phyloP scores from a whole-genome alignment of 108 stramenopile species.

The Nitzschia sp. region DNA sequence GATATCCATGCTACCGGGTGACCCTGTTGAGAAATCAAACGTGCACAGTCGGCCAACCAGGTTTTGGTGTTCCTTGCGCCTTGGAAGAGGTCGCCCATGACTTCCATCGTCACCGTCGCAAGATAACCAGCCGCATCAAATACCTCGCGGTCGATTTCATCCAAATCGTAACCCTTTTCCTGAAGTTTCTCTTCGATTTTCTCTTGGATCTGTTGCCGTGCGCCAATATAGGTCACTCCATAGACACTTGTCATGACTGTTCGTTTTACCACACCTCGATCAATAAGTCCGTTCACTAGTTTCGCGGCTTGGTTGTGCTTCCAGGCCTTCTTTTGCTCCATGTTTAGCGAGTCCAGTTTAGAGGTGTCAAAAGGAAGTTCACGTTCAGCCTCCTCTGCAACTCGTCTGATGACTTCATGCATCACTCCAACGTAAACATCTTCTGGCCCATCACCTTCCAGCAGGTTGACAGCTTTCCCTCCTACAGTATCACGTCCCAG shows the following conservation, averaged over 20 bases:
- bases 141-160: constrained; percentile 84
- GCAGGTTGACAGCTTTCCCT: constrained; percentile 96
- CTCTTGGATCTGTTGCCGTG: constrained; percentile 93
- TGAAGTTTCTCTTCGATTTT: constrained; percentile 86
- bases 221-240: constrained; percentile 98
- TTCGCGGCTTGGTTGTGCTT: constrained; percentile 70
- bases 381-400: constrained; percentile 70
- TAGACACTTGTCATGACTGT: constrained; percentile 99
- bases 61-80: constrained; percentile 96
- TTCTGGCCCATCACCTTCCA: constrained; percentile 86
- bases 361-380: constrained; percentile 59
- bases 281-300: constrained; percentile 87
- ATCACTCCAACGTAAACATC: constrained; percentile 98
- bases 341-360: constrained; percentile 54
- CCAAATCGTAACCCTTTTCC: constrained; percentile 75
- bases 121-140: constrained; percentile 86
- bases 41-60: constrained; percentile 91
- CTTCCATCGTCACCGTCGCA: constrained; percentile 91
- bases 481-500: constrained; percentile 96
- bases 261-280: constrained; percentile 98
- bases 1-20: constrained; percentile 98
- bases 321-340: constrained; percentile 49
- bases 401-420: constrained; percentile 84
- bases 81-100: constrained; percentile 93
- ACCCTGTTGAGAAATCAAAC: constrained; percentile 80